Conservation (phyloP, 2,329 filamentous ascomycete genomes). For the Colletotrichum horii region DNA sequence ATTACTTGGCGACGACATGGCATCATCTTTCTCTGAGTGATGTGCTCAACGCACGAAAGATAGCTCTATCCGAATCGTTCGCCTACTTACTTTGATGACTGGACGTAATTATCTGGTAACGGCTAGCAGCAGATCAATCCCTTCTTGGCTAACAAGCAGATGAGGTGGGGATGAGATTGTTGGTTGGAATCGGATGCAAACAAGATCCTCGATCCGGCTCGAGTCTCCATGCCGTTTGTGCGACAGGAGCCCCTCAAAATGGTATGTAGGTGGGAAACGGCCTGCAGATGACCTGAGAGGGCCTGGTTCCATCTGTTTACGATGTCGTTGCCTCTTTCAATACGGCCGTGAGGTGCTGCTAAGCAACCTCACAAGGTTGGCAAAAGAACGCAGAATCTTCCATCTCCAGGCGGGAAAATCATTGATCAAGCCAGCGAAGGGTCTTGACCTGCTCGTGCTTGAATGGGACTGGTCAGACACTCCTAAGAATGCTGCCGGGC, state of each 20-base stretch:
- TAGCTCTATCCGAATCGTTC: not conserved
- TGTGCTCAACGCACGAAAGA: not conserved
- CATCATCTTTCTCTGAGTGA: not conserved
- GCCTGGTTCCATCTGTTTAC: not conserved
- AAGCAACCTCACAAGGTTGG: not conserved
- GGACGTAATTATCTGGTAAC: not conserved
- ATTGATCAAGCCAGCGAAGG: not conserved
- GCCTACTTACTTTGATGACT: not conserved
- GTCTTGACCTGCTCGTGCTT: not conserved
- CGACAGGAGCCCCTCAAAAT: not conserved
- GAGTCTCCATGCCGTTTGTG: not conserved
- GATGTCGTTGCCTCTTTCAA: not conserved
- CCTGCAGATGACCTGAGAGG: not conserved
- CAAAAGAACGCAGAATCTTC: not conserved
- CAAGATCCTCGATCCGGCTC: not conserved
- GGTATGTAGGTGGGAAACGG: too few species aligned
- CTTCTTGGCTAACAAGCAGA: not conserved
- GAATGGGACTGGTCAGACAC: not conserved
- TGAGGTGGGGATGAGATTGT: not conserved
- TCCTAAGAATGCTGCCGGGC: not conserved
- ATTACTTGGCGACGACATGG: not conserved
- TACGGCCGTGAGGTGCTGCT: not conserved
- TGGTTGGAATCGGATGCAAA: not conserved
- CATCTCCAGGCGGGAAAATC: not conserved
- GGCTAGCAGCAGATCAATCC: not conserved